Evolutionary conservation across 2,329 filamentous ascomycete genomes (phyloP).

Genomic region (Pseudocercospora pini-densiflorae): DNA sequence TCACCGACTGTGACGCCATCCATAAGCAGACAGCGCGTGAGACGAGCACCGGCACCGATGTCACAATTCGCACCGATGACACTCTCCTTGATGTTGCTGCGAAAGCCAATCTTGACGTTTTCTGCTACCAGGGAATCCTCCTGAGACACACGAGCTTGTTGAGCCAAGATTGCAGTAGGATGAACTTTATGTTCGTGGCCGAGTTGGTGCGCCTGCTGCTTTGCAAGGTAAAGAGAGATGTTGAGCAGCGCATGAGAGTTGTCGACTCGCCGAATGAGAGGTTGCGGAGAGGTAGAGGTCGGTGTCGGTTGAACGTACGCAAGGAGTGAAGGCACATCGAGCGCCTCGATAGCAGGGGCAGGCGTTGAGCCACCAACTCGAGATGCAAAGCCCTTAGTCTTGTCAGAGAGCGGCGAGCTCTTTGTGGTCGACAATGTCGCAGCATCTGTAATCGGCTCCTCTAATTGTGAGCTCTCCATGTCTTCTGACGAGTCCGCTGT

Average conservation of each 20-base stretch:
- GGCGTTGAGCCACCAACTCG: constrained; percentile 33
- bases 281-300: constrained; percentile 43
- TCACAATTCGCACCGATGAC: constrained; percentile 87
- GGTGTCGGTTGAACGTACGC: constrained; percentile 74
- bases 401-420: constrained; percentile 56
- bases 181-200: constrained; percentile 80
- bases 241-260: constrained; percentile 80
- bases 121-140: constrained; percentile 83
- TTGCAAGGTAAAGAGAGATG: constrained; percentile 84
- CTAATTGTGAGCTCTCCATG: constrained; percentile 29
- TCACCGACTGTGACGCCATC: constrained; percentile 86
- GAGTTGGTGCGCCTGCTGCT: constrained; percentile 71
- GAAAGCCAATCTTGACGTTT: constrained; percentile 87
- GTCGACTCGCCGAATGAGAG: constrained; percentile 85
- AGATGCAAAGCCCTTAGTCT: constrained; percentile 45
- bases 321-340: constrained; percentile 72
- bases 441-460: constrained; percentile 32
- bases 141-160: constrained; percentile 79
- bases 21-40: constrained; percentile 90
- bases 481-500: constrained; percentile 36
- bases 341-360: constrained; percentile 25
- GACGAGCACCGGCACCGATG: constrained; percentile 81
- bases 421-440: constrained; percentile 53
- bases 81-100: constrained; percentile 88
- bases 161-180: constrained; percentile 79